Evolutionary conservation across 2,329 filamentous ascomycete species (phyloP), one percentile per base, ranked within the genome.

Genomic region (Botrytis aclada): DNA sequence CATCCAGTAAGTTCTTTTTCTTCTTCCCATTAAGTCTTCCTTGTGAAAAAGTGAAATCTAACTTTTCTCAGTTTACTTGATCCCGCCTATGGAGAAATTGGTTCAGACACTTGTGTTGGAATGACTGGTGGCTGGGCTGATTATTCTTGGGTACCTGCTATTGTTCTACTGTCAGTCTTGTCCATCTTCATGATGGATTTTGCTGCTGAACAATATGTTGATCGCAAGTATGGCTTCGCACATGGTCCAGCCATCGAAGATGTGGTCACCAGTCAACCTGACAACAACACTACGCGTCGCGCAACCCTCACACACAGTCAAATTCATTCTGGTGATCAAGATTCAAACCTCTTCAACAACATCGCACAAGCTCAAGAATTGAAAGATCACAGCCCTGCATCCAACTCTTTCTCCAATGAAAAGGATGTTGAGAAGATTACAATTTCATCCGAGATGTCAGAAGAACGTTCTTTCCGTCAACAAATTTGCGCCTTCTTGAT

Each of bases 1-100:
- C 80, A 92, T 94, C 74, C 92, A 94, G 77, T 80, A 84, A 39
- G 84, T 73, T 84, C 60, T 84, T 88, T 85, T 84, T 77, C 85
- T 78, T 37, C n/a, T 62, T 77, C 84, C 61, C 8, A 6, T 3
- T 32, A 16, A 18, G 4, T 14, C 25, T 10, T n/a, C 22, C 25
- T 18, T 1, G 25, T 25, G 8, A 56, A 41, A 65, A 43, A 65
- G 12, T 43, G 14, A 47, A 29, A 65, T 51, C 66, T 70, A 54
- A 67, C 45, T 18, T 1, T 10, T 82, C 84, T 63, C 47, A 86
- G 86, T 78, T 81, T 85, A 12, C 82, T 85, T 32, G 83, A 85
- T 47, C 84, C 84, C 2, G 83, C 84, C 0, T 84, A 85, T 71
- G 66, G 60, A 1, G 81, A 83, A 70, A 85, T 85, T 70, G 85